These are phyloP conservation scores for Corylus avellana DNA, from an alignment of 306 rosid species.

Conservation along the genomic window DNA sequence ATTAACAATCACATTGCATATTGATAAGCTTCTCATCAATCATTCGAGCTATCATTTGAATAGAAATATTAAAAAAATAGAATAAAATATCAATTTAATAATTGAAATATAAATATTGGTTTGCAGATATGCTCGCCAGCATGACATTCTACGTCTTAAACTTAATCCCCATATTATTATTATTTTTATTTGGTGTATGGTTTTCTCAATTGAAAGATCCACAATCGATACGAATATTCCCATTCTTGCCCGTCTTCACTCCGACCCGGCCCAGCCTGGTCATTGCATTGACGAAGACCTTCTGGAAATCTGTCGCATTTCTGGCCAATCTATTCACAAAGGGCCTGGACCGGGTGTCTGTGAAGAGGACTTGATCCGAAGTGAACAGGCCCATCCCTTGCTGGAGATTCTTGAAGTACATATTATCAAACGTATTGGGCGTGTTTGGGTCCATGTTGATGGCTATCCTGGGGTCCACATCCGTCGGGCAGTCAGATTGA, in stretches of 20 bases:
- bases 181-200: background rate
- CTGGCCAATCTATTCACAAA: constrained; percentile 55
- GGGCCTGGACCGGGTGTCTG: constrained; percentile 51
- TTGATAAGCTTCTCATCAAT: too few species aligned
- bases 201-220: constrained; percentile 35
- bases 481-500: constrained; percentile 50
- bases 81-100: background rate
- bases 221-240: constrained; percentile 69
- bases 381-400: constrained; percentile 60
- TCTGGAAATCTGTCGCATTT: constrained; percentile 34
- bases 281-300: constrained; percentile 56
- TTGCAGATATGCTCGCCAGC: background rate
- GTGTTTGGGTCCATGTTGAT: constrained; percentile 76
- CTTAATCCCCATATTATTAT: background rate
- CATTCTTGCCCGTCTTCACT: constrained; percentile 51
- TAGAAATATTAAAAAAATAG: background rate
- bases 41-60: background rate
- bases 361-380: constrained; percentile 69
- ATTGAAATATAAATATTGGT: background rate
- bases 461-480: constrained; percentile 70
- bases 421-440: constrained; percentile 56
- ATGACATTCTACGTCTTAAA: background rate
- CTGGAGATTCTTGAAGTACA: constrained; percentile 64
- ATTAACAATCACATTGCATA: background rate
- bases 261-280: constrained; percentile 83